Conservation (phyloP, 75 land plant genomes). For the Gnetum montanum region DNA sequence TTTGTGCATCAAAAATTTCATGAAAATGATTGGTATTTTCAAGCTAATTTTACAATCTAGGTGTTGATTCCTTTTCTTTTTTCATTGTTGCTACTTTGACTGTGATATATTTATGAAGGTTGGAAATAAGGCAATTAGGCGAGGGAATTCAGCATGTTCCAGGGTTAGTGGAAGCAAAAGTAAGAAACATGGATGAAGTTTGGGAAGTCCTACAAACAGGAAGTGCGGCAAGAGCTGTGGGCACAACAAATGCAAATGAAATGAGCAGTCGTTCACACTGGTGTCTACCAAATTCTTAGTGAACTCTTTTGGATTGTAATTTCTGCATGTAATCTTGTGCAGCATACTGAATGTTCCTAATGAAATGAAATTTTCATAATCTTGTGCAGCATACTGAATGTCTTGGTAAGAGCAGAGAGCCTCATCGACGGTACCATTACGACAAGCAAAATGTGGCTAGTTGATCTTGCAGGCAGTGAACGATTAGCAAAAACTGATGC, state of each 20-base stretch:
- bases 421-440: conserved; percentile 64
- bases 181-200: conserved; percentile 34
- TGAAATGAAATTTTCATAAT: too few species aligned
- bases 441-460: conserved; percentile 90
- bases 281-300: too few species aligned
- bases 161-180: conserved; percentile 41
- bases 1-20: too few species aligned
- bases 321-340: too few species aligned
- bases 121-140: conserved; percentile 45
- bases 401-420: conserved; percentile 60
- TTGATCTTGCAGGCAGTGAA: conserved; percentile 92
- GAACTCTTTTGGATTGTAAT: not conserved
- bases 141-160: conserved; percentile 59
- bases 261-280: conserved; percentile 66
- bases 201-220: conserved; percentile 56
- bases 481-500: conserved; percentile 81
- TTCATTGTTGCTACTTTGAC: too few species aligned
- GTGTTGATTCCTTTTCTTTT: too few species aligned
- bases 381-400: conserved; percentile 66
- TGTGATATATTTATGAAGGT: conserved; percentile 23
- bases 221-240: conserved; percentile 38
- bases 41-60: too few species aligned
- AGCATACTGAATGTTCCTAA: too few species aligned
- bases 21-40: too few species aligned
- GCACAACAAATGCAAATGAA: conserved; percentile 56